Percentiles rank a stretch among this genome's conserved stretches.
Evolutionary conservation across 208 protist species (phyloP).

Genomic region (Lotmaria passim): DNA sequence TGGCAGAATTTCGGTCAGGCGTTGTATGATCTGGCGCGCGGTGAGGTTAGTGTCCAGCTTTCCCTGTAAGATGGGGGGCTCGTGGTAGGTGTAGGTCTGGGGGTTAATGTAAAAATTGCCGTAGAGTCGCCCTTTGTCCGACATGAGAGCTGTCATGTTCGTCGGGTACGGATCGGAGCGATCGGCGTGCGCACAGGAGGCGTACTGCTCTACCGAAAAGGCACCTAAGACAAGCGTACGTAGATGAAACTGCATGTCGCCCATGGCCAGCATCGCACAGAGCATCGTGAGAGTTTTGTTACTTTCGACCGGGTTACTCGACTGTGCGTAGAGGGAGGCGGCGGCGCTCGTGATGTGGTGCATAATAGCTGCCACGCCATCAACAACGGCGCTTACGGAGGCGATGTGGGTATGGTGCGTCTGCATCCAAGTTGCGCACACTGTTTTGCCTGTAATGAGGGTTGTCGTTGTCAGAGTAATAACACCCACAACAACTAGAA

Average conservation of each 20-base stretch:
- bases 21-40: neutral
- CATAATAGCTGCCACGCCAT: neutral
- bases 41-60: neutral
- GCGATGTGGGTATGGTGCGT: neutral
- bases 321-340: conserved; percentile 5
- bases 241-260: neutral
- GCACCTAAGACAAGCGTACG: neutral
- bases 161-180: neutral
- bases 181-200: neutral
- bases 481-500: neutral
- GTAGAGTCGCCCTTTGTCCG: neutral
- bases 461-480: neutral
- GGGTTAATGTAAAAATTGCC: conserved; percentile 1
- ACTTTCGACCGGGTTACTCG: neutral
- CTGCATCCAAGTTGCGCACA: neutral
- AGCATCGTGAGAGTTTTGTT: conserved; percentile 10
- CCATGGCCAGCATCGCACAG: neutral
- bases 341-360: too few relatives aligned
- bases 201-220: neutral
- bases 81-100: neutral
- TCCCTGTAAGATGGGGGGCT: neutral
- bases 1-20: neutral
- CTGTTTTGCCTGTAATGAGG: neutral
- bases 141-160: neutral
- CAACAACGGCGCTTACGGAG: neutral